Evolutionary conservation across 2,329 filamentous ascomycete species (phyloP).

Genomic region (Colletotrichum spinosum): DNA sequence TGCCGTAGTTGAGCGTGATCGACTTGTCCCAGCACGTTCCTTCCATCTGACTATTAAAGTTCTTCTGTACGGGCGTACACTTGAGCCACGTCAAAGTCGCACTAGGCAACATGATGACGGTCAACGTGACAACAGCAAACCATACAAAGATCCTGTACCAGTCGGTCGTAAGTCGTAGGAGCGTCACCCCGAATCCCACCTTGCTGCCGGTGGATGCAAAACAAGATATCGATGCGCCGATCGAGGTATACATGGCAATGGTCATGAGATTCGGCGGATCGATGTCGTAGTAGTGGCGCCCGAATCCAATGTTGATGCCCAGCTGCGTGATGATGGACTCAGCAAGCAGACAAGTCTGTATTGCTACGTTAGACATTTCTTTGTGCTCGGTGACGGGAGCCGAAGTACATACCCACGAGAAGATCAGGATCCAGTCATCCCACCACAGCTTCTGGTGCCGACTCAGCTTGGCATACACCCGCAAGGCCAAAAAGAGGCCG

Average conservation of each 20-base stretch:
- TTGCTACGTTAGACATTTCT: neutral
- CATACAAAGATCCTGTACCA: slow-evolving; percentile 43
- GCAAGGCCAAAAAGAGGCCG: slow-evolving; percentile 38
- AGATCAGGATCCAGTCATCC: slow-evolving; percentile 41
- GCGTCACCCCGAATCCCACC: slow-evolving; percentile 43
- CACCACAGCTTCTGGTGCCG: slow-evolving; percentile 39
- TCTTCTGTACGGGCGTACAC: slow-evolving; percentile 41
- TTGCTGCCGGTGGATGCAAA: slow-evolving; percentile 40
- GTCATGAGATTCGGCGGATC: slow-evolving; percentile 17
- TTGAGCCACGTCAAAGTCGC: slow-evolving; percentile 41
- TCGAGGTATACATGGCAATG: slow-evolving; percentile 24
- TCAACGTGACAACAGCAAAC: slow-evolving; percentile 41
- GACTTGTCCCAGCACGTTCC: slow-evolving; percentile 40
- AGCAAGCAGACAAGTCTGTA: slow-evolving; percentile 17
- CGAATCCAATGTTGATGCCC: slow-evolving; percentile 38
- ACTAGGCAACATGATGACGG: slow-evolving; percentile 39
- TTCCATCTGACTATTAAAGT: slow-evolving; percentile 38
- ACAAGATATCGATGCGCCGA: slow-evolving; percentile 31
- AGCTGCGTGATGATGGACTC: slow-evolving; percentile 36
- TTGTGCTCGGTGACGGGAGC: too few relatives aligned
- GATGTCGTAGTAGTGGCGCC: slow-evolving; percentile 37
- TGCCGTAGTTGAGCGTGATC: slow-evolving; percentile 29
- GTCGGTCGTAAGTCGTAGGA: slow-evolving; percentile 43
- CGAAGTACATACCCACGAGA: slow-evolving; percentile 43
- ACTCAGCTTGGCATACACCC: slow-evolving; percentile 40